Evolutionary conservation across 2,329 filamentous ascomycete genomes (phyloP).

Genomic region (Neofusicoccum umdonicola): DNA sequence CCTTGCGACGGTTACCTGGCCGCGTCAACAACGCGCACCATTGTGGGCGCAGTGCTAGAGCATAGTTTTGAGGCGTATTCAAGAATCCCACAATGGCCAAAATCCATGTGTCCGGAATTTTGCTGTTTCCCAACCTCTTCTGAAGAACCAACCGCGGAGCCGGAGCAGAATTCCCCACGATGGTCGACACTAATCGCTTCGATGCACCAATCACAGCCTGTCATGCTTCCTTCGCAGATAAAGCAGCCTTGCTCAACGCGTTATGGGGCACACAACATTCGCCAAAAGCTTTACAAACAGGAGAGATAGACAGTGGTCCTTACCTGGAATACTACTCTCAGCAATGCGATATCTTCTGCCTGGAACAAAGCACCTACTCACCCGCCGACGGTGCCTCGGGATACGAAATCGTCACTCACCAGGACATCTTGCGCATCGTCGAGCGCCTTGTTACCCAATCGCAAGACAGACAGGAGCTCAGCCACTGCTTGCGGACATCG

Average conservation of each 20-base stretch:
- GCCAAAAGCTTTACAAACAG: not conserved
- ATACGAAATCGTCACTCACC: not conserved
- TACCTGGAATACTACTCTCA: not conserved
- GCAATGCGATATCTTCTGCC: not conserved
- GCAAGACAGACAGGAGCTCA: not conserved
- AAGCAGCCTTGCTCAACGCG: not conserved
- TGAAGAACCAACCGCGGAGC: no score
- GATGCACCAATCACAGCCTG: not conserved
- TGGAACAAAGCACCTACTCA: not conserved
- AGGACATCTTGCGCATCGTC: not conserved
- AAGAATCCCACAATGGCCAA: no score
- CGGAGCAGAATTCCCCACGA: not conserved
- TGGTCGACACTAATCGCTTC: not conserved
- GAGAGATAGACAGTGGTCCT: not conserved
- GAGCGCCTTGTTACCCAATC: not conserved
- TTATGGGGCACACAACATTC: not conserved
- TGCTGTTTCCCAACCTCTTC: no score
- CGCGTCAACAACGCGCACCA: no score
- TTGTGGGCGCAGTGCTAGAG: no score
- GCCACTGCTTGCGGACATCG: not conserved
- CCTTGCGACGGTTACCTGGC: no score
- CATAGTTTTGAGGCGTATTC: no score
- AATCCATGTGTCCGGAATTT: no score
- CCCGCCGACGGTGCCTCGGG: not conserved
- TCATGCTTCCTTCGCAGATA: not conserved